Percentiles rank a stretch among this genome's conserved stretches.
Conservation (phyloP, 257 asterid species). For the Solanum virginianum region DNA sequence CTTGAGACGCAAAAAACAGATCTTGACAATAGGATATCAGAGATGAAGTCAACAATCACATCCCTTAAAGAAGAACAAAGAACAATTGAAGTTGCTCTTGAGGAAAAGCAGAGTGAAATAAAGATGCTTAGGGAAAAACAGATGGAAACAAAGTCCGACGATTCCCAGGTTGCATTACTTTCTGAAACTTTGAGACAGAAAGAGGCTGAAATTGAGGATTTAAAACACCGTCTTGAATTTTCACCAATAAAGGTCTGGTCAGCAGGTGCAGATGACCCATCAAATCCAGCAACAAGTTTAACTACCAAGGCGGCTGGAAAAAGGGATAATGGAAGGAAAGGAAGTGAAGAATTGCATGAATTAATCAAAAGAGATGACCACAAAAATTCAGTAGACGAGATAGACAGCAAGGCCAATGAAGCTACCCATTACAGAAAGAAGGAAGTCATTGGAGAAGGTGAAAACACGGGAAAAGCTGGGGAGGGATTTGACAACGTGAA, state of each 20-base stretch:
- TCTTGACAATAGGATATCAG: slow-evolving; percentile 24
- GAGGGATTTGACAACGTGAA: not conserved
- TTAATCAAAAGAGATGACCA: not conserved
- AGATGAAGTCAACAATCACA: slow-evolving; percentile 52
- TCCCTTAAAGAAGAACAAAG: slow-evolving; percentile 54
- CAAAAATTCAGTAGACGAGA: not conserved
- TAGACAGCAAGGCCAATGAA: not conserved
- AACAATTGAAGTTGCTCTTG: slow-evolving; percentile 22
- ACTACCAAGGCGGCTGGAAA: not conserved
- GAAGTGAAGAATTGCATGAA: not conserved
- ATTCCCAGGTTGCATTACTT: slow-evolving; percentile 19
- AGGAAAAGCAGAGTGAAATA: slow-evolving; percentile 47
- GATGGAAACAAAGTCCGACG: not conserved
- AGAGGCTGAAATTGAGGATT: slow-evolving; percentile 31
- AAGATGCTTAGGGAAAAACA: slow-evolving; percentile 17
- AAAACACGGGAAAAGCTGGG: not conserved
- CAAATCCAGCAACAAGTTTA: slow-evolving; percentile 3
- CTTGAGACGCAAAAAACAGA: slow-evolving; percentile 38
- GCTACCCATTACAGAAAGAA: not conserved
- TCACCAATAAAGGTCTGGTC: slow-evolving; percentile 15
- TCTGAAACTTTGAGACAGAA: slow-evolving; percentile 13
- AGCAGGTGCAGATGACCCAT: slow-evolving; percentile 14
- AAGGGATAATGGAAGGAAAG: not conserved
- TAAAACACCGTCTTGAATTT: slow-evolving; percentile 17
- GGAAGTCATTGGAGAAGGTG: not conserved